phyloP scores from a whole-genome alignment of 1,284 basidiomycete genomes.

The Hortiboletus rubellus region DNA sequence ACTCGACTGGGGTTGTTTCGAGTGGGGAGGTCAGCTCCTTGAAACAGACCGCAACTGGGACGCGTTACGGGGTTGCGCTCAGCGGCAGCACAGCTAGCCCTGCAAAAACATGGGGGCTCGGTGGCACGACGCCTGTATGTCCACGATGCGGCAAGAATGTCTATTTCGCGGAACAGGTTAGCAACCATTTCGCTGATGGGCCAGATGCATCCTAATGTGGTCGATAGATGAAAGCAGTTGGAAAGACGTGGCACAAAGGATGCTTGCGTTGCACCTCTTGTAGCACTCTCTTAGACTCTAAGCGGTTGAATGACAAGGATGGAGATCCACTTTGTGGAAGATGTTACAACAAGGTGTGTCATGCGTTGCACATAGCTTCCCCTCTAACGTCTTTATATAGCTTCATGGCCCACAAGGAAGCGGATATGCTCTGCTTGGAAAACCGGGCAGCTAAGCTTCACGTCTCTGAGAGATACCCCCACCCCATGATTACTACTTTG shows the following conservation, averaged over 20 bases:
- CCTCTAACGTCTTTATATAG: slow-evolving; percentile 35
- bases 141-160: slow-evolving; percentile 60
- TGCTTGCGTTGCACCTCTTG: slow-evolving; percentile 74
- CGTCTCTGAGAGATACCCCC: background rate
- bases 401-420: slow-evolving; percentile 68
- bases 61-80: slow-evolving; percentile 52
- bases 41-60: slow-evolving; percentile 46
- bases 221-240: slow-evolving; percentile 66
- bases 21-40: slow-evolving; percentile 31
- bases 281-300: slow-evolving; percentile 63
- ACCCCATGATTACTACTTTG: background rate
- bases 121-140: slow-evolving; percentile 49
- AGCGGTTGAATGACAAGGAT: slow-evolving; percentile 69
- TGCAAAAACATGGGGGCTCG: slow-evolving; percentile 41
- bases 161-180: slow-evolving; percentile 64
- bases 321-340: slow-evolving; percentile 65
- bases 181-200: background rate
- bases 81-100: slow-evolving; percentile 34
- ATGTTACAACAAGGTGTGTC: slow-evolving; percentile 69
- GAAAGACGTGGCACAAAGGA: slow-evolving; percentile 74
- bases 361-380: background rate
- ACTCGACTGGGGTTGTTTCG: slow-evolving; percentile 26
- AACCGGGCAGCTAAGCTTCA: slow-evolving; percentile 43
- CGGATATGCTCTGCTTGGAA: slow-evolving; percentile 74
- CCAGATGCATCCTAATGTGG: slow-evolving; percentile 8